phyloP scores from a whole-genome alignment of 2,329 filamentous ascomycete species.

The Penicillium sp. region DNA sequence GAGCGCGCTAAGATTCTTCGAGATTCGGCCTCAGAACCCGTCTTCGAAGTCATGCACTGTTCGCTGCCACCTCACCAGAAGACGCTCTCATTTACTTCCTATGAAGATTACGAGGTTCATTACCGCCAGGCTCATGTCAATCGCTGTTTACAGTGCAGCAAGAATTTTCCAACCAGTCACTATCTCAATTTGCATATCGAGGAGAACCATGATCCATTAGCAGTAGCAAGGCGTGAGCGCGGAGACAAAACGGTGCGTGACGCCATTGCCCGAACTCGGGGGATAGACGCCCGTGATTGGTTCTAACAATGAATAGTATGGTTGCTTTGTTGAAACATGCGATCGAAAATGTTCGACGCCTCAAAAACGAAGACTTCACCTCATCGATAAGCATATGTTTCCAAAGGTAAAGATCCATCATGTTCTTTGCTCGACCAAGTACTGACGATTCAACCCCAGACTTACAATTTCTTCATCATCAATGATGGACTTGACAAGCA shows the following conservation, averaged over 20 bases:
- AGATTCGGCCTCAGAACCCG: slow-evolving; percentile 39
- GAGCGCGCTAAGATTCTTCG: slow-evolving; percentile 53
- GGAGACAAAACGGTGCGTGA: slow-evolving; percentile 76
- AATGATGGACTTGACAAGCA: slow-evolving; percentile 84
- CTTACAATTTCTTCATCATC: slow-evolving; percentile 82
- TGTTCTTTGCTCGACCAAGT: neutral
- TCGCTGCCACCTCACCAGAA: slow-evolving; percentile 72
- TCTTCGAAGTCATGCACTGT: slow-evolving; percentile 63
- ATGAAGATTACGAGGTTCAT: slow-evolving; percentile 79
- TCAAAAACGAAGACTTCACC: slow-evolving; percentile 77
- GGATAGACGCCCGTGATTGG: neutral
- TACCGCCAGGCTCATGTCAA: slow-evolving; percentile 77
- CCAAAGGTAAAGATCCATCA: slow-evolving; percentile 49
- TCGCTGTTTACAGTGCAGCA: slow-evolving; percentile 75
- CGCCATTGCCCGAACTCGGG: neutral
- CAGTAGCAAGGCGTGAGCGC: slow-evolving; percentile 63
- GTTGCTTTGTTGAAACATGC: slow-evolving; percentile 85
- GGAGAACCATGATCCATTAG: slow-evolving; percentile 82
- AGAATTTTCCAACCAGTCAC: slow-evolving; percentile 80
- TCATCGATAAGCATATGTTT: slow-evolving; percentile 92
- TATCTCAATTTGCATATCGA: slow-evolving; percentile 79
- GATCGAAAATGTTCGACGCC: slow-evolving; percentile 76
- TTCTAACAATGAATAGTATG: slow-evolving; percentile 54
- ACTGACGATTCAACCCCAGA: slow-evolving; percentile 34
- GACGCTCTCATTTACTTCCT: slow-evolving; percentile 63